Percentiles rank a stretch among this genome's conserved stretches.
phyloP scores from a whole-genome alignment of 169 alveolate genomes.

The Plasmodium cynomolgi region DNA sequence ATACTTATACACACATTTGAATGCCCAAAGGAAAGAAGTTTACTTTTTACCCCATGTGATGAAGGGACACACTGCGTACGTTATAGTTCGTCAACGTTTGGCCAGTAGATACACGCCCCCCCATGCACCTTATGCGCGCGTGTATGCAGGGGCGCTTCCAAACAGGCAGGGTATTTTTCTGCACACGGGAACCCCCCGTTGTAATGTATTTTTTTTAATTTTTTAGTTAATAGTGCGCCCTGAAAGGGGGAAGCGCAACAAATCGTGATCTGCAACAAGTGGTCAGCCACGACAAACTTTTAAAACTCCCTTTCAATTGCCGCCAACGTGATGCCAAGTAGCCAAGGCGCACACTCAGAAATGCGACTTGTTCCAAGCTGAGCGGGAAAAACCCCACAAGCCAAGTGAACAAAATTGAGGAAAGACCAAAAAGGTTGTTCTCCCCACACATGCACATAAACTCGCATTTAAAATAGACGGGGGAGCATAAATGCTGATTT shows the following conservation, averaged over 20 bases:
- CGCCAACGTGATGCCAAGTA: not conserved
- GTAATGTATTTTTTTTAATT: not conserved
- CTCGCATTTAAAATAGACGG: not conserved
- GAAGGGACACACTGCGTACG: not conserved
- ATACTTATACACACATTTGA: not conserved
- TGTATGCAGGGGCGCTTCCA: not conserved
- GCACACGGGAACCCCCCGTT: not conserved
- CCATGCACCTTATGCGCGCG: not conserved
- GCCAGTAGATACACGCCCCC: not conserved
- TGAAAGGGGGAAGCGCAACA: not conserved
- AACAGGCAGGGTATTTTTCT: not conserved
- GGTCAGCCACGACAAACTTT: not conserved
- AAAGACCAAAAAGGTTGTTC: not conserved
- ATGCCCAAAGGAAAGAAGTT: not conserved
- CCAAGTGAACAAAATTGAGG: not conserved
- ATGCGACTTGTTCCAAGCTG: not conserved
- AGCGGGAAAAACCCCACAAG: not conserved
- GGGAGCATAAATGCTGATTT: not conserved
- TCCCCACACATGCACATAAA: not conserved
- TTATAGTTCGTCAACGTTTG: not conserved
- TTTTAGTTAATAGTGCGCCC: not conserved
- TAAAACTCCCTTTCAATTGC: not conserved
- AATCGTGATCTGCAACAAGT: not conserved
- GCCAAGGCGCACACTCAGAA: not conserved
- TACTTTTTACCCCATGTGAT: not conserved